phyloP scores from a whole-genome alignment of 140 eudicot genomes.

The Bidens hawaiensis region DNA sequence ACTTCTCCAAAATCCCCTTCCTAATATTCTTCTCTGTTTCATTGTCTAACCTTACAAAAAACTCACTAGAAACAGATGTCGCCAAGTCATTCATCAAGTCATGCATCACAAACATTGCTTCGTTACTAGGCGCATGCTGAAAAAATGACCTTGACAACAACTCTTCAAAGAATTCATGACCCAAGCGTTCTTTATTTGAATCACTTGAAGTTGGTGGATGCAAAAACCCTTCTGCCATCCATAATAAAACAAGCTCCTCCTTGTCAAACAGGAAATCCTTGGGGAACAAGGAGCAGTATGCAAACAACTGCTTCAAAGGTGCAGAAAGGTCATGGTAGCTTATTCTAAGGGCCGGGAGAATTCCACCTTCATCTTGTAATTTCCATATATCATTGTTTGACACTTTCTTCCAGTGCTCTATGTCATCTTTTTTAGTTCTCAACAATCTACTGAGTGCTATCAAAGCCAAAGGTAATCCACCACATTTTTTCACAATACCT shows the following conservation, averaged over 20 bases:
- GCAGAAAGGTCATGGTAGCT: conserved; percentile 9
- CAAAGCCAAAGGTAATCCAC: conserved; percentile 48
- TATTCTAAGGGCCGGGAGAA: neutral
- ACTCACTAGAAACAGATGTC: neutral
- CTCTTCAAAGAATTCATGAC: conserved; percentile 7
- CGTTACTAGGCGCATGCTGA: neutral
- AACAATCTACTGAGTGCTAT: conserved; percentile 36
- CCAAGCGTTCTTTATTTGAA: neutral
- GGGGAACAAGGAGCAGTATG: conserved; percentile 12
- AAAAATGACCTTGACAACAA: conserved; percentile 20
- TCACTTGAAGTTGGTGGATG: neutral
- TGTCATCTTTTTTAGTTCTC: conserved; percentile 19
- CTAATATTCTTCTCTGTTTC: neutral
- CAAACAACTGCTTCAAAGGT: conserved; percentile 8
- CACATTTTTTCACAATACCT: conserved; percentile 36
- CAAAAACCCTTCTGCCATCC: conserved; percentile 22
- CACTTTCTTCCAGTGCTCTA: conserved; percentile 20
- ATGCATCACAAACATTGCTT: conserved; percentile 16
- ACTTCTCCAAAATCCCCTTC: neutral
- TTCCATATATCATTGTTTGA: conserved; percentile 7
- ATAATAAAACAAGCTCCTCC: neutral
- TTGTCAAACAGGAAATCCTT: neutral
- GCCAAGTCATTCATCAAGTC: conserved; percentile 14
- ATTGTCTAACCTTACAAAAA: neutral
- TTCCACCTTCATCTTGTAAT: neutral